Evolutionary conservation across 441 rosid species (phyloP).

Genomic region (Gossypium aridum): DNA sequence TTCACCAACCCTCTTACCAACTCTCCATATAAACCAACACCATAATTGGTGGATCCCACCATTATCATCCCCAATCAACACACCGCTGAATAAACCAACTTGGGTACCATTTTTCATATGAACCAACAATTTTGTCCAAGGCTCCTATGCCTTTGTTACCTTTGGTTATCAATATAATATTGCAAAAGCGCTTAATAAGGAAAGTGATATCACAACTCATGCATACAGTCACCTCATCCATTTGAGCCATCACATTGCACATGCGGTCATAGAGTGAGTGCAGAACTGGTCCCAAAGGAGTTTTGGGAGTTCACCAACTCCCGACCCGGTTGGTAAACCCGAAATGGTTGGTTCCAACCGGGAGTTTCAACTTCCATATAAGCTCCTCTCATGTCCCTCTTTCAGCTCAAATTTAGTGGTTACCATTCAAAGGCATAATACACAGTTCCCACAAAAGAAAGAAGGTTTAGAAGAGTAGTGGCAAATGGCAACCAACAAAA

Average conservation of each 20-base stretch:
- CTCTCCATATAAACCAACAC: background rate
- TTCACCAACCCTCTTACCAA: conserved; percentile 23
- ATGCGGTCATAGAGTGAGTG: background rate
- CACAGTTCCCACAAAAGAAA: background rate
- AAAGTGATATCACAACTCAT: background rate
- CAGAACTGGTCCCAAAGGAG: background rate
- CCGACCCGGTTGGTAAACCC: conserved; percentile 26
- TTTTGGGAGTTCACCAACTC: conserved; percentile 44
- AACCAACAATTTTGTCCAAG: background rate
- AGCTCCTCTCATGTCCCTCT: background rate
- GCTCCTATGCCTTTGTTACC: background rate
- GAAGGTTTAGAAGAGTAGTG: background rate
- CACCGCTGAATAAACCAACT: background rate
- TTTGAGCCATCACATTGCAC: too few species aligned
- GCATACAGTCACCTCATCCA: background rate
- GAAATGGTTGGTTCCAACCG: conserved; percentile 17
- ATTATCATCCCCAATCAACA: background rate
- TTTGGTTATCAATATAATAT: background rate
- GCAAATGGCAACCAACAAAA: conserved; percentile 38
- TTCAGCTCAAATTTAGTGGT: background rate
- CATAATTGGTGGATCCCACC: background rate
- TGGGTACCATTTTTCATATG: background rate
- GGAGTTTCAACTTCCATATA: conserved; percentile 25
- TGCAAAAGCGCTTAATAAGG: too few species aligned
- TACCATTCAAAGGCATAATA: background rate